These are phyloP conservation scores for Stenogyne calaminthoides DNA, from an alignment of 305 asterid species.

Conservation along the genomic window DNA sequence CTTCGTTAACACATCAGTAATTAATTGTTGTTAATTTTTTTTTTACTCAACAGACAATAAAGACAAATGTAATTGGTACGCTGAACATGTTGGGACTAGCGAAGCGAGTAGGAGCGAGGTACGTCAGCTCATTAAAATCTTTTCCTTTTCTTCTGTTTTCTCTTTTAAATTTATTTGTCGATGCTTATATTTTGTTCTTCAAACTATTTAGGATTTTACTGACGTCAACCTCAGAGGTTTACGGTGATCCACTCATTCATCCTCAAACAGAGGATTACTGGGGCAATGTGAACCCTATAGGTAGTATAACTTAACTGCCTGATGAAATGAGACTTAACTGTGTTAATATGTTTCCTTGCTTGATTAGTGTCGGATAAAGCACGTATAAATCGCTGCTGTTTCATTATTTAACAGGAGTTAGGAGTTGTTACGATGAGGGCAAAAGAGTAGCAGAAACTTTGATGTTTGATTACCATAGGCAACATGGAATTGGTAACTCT, in stretches of 20 bases:
- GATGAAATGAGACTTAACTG: not conserved
- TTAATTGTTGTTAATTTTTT: not conserved
- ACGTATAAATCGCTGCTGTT: not conserved
- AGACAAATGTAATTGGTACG: slow-evolving; percentile 95
- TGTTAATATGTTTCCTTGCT: not conserved
- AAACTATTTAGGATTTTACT: slow-evolving; percentile 61
- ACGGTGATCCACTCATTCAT: slow-evolving; percentile 94
- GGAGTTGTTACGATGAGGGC: slow-evolving; percentile 97
- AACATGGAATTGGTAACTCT: slow-evolving; percentile 79
- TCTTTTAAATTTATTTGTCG: not conserved
- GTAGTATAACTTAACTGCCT: slow-evolving; percentile 35
- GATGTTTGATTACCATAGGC: slow-evolving; percentile 98
- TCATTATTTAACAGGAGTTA: slow-evolving; percentile 56
- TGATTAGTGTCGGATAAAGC: not conserved
- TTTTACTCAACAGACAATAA: slow-evolving; percentile 61
- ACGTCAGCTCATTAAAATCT: not conserved
- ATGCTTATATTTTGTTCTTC: not conserved
- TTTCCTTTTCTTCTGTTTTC: not conserved
- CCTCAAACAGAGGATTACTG: slow-evolving; percentile 93
- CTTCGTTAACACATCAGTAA: not conserved
- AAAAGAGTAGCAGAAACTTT: slow-evolving; percentile 95
- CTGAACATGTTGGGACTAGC: slow-evolving; percentile 97
- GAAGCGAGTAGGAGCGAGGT: slow-evolving; percentile 98
- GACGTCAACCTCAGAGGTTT: slow-evolving; percentile 93
- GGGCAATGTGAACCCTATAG: slow-evolving; percentile 98